Evolutionary conservation across 495 filamentous ascomycete species (phyloP).

Genomic region (Lasiosphaeria ovina): DNA sequence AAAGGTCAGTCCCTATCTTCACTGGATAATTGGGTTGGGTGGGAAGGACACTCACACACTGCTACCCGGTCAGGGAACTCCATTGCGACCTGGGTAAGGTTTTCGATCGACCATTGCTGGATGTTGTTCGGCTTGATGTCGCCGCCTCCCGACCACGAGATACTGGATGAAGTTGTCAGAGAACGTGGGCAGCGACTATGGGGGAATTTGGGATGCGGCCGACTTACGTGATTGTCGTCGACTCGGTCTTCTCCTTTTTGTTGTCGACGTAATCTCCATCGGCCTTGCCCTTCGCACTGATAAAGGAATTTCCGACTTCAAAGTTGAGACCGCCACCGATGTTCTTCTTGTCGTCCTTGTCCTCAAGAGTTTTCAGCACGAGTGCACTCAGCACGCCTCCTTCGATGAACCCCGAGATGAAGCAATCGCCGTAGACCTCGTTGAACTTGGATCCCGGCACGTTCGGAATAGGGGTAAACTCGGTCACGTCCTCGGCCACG

Average conservation of each 20-base stretch:
- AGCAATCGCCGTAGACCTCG: conserved; percentile 2
- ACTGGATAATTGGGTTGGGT: neutral
- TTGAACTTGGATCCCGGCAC: neutral
- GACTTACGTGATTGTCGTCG: neutral
- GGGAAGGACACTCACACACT: neutral
- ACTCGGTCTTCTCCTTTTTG: neutral
- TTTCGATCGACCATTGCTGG: neutral
- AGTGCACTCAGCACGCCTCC: conserved; percentile 1
- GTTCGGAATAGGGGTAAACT: conserved; percentile 1
- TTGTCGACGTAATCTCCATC: neutral
- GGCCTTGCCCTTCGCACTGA: neutral
- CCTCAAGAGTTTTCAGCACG: neutral
- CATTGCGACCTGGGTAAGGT: neutral
- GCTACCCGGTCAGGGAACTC: conserved; percentile 1
- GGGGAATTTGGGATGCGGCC: neutral
- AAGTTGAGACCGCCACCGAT: neutral
- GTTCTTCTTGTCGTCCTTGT: neutral
- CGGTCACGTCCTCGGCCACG: neutral
- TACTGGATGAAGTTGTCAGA: neutral
- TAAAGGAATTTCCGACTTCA: neutral
- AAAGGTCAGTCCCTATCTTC: neutral
- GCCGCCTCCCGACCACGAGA: conserved; percentile 1
- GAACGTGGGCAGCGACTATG: neutral
- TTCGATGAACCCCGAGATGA: conserved; percentile 4
- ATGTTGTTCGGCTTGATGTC: neutral